phyloP scores from a whole-genome alignment of 768 basidiomycete species.

The Amanita polypyramis region DNA sequence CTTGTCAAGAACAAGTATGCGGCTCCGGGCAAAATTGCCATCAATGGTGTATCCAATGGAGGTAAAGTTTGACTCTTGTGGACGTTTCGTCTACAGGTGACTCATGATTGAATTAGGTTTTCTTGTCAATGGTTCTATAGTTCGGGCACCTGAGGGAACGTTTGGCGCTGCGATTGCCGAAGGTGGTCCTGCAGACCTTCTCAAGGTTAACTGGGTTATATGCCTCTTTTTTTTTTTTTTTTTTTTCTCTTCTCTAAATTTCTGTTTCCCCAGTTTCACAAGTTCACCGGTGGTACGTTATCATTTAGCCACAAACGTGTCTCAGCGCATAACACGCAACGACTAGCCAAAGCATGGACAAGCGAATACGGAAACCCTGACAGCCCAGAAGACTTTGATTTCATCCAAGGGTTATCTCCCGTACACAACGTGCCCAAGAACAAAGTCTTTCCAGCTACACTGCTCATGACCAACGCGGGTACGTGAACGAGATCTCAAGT shows the following conservation, averaged over 20 bases:
- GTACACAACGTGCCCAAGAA: slow-evolving; percentile 65
- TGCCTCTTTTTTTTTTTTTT: background rate
- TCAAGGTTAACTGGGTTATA: slow-evolving; percentile 40
- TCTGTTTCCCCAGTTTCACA: no score
- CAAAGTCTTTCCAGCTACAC: slow-evolving; percentile 49
- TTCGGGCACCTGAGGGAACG: slow-evolving; percentile 62
- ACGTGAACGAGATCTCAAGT: no score
- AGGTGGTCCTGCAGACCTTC: slow-evolving; percentile 71
- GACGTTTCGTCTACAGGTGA: background rate
- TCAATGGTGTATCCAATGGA: slow-evolving; percentile 76
- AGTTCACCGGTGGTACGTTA: slow-evolving; percentile 64
- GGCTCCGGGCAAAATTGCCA: slow-evolving; percentile 56
- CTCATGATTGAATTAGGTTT: slow-evolving; percentile 33
- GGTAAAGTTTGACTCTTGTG: slow-evolving; percentile 28
- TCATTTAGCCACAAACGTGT: no score
- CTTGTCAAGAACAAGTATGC: slow-evolving; percentile 66
- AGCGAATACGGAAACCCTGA: slow-evolving; percentile 73
- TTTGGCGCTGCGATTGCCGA: slow-evolving; percentile 72
- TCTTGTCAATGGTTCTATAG: slow-evolving; percentile 65
- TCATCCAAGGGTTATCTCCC: slow-evolving; percentile 71
- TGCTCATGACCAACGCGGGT: slow-evolving; percentile 69
- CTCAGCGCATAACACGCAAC: background rate
- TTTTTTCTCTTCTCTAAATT: slow-evolving; percentile 16
- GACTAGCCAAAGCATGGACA: slow-evolving; percentile 59
- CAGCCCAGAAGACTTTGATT: slow-evolving; percentile 71